Conservation (phyloP, 2,329 filamentous ascomycete species). For the Monosporascus sp. region DNA sequence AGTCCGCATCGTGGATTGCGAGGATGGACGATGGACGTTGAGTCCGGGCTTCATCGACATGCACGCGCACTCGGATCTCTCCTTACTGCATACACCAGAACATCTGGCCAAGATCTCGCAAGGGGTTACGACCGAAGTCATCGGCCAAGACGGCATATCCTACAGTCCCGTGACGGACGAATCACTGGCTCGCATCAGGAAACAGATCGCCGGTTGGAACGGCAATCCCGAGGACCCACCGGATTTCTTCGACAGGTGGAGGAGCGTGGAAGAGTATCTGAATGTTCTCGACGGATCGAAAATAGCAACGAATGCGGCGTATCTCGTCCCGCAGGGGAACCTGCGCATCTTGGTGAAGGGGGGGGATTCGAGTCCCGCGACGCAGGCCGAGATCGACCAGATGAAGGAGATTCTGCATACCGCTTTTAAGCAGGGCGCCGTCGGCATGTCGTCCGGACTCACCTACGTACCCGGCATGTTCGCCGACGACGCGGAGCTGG, state of each 20-base stretch:
- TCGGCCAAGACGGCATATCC: neutral
- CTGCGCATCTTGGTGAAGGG: neutral
- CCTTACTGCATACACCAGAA: neutral
- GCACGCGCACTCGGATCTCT: neutral
- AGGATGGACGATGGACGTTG: neutral
- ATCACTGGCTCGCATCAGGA: neutral
- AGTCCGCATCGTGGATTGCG: neutral
- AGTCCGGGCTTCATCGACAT: neutral
- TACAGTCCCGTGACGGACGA: neutral
- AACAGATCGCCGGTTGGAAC: neutral
- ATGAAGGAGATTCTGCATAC: neutral
- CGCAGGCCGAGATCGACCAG: neutral
- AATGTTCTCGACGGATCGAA: neutral
- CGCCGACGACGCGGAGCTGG: neutral
- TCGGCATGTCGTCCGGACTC: neutral
- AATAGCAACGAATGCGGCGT: neutral
- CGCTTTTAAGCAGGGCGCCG: neutral
- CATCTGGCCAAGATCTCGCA: neutral
- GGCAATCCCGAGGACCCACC: neutral
- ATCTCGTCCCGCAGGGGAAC: neutral
- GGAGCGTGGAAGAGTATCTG: neutral
- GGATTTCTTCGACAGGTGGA: neutral
- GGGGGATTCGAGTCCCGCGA: neutral
- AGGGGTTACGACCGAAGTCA: neutral
- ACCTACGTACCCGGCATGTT: neutral